Conservation (phyloP, 345 rosid species). For the Nephelium lappaceum region DNA sequence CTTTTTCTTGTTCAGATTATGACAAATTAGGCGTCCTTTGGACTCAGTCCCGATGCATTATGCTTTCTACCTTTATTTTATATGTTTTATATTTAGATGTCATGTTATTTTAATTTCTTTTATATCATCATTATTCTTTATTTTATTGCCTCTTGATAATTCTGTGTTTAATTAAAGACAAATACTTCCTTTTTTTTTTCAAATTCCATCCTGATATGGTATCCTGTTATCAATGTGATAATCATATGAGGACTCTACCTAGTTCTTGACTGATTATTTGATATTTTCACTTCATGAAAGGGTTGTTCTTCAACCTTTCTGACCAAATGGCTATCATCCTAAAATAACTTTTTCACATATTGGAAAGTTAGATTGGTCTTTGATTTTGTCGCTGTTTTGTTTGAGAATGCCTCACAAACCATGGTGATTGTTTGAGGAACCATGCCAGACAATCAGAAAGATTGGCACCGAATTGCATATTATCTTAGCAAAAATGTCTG, state of each 20-base stretch:
- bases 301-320: neutral
- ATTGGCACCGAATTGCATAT: neutral
- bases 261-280: neutral
- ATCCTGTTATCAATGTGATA: neutral
- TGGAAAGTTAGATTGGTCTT: neutral
- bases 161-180: neutral
- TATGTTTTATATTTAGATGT: too few relatives aligned
- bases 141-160: neutral
- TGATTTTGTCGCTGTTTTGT: neutral
- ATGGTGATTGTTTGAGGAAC: neutral
- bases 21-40: neutral
- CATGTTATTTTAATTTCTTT: neutral
- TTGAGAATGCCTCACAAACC: neutral
- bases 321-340: neutral
- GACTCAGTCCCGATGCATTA: neutral
- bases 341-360: neutral
- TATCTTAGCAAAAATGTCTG: neutral
- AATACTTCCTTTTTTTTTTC: neutral
- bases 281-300: neutral
- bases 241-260: neutral
- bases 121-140: neutral
- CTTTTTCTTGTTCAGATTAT: neutral
- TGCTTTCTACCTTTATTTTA: conserved; percentile 1
- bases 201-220: neutral
- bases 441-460: neutral